Base-by-base conservation (phyloP, 2,329 filamentous ascomycete genomes). In the Colletotrichum tropicicola region DNA sequence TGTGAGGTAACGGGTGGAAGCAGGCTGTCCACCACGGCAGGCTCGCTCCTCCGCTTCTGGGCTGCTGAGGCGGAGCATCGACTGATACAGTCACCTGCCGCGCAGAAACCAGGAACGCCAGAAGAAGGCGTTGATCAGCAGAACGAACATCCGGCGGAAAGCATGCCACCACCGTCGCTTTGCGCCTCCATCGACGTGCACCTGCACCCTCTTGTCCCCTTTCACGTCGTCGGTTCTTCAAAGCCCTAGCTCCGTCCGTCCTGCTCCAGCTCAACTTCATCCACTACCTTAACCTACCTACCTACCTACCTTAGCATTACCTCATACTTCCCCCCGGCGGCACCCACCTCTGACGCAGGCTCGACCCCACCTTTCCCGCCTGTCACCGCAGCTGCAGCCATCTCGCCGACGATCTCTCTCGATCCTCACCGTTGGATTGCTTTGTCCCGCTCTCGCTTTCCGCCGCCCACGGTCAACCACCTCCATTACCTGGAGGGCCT, bases 291-390 rank as follows among this genome's bases (percentile, higher is more conserved):
- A 15, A 15, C 27, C 15, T 21, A 19, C 41, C 54, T 45, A 27
- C 37, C 47, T 28, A 52, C 17, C 15, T 48, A 41, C 17, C 54
- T 28, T 48, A 21, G 19, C 47, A 49, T 65, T 56, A 62, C 62
- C 62, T 62, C 57, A 65, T 30, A 61, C 44, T 62, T 21, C 32
- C 27, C 19, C 44, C 43, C 23, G 37, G 37, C 28, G 21, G 49
- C 62, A 49, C 44, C 53, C 57, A 51, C 51, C 59, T 65, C 57
- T 65, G 62, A 65, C 62, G 62, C 57, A 65, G 48, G 27, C 39
- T 41, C 21, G 30, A 61, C 61, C 61, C 61, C 56, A 65, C 61
- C 57, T 56, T 48, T 48, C 19, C 56, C 56, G 32, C 56, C 35
- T 54, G 61, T 49, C 56, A 59, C 30, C 30, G 43, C 55, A 41